Conservation (phyloP, 2,329 filamentous ascomycete genomes). For the Verticillium longisporum region DNA sequence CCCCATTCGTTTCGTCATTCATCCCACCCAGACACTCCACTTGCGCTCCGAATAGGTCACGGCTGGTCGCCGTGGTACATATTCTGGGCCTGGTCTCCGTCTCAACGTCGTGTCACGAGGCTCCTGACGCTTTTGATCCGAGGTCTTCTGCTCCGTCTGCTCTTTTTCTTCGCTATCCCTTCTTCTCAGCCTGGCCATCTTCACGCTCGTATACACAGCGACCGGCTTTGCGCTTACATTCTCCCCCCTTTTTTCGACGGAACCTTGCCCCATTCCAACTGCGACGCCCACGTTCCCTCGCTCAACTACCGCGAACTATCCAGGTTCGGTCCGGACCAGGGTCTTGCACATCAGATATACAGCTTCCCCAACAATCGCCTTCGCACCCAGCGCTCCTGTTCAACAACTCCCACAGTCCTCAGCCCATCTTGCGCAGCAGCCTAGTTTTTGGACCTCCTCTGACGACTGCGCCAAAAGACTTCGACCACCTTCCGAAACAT, state of each 20-base stretch:
- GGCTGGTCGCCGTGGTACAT: not conserved
- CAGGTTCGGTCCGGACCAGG: not conserved
- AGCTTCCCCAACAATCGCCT: slow-evolving; percentile 3
- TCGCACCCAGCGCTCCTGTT: not conserved
- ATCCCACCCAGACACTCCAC: not conserved
- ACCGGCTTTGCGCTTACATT: not conserved
- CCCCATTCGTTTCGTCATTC: not conserved
- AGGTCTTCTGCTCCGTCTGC: not conserved
- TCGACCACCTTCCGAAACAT: not conserved
- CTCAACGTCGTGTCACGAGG: not conserved
- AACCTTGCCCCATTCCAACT: not conserved
- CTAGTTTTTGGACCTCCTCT: not conserved
- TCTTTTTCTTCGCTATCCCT: not conserved
- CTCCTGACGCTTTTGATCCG: not conserved
- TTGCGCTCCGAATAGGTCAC: not conserved
- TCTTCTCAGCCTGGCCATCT: not conserved
- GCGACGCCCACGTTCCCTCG: not conserved
- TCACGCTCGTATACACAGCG: not conserved
- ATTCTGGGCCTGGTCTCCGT: not conserved
- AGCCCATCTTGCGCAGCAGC: no score
- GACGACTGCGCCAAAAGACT: not conserved
- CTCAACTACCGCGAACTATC: not conserved
- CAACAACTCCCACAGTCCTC: not conserved
- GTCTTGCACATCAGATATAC: not conserved
- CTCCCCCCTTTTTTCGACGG: not conserved